phyloP scores from a whole-genome alignment of 139 green algal genomes.

The Chlamydomonas urium region DNA sequence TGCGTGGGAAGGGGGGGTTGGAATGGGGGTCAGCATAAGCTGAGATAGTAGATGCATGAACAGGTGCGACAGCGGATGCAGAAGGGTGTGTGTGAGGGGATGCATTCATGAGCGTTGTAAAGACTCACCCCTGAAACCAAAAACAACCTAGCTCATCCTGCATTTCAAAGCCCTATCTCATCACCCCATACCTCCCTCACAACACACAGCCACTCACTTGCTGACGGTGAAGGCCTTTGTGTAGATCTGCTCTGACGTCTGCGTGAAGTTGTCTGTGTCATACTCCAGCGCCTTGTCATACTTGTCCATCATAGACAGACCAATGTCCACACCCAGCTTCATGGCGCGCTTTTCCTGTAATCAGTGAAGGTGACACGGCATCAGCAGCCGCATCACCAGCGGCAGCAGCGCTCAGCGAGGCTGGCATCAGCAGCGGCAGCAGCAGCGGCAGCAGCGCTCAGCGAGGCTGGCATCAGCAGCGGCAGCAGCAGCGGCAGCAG shows the following conservation, averaged over 20 bases:
- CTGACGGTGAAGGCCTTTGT: conserved; percentile 39
- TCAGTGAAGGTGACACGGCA: not conserved
- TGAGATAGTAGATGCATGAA: not conserved
- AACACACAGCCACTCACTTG: conserved; percentile 32
- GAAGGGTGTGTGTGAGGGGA: not conserved
- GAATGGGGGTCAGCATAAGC: not conserved
- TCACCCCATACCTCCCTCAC: not conserved
- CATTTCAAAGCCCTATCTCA: not conserved
- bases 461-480: too few relatives aligned
- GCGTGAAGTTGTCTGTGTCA: conserved; percentile 31
- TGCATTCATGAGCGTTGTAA: not conserved
- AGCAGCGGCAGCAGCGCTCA: too few relatives aligned
- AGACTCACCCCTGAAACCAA: not conserved
- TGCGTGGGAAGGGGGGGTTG: not conserved
- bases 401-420: too few relatives aligned
- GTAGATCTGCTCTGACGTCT: conserved; percentile 7
- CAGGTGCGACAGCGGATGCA: too few relatives aligned
- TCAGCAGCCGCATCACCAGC: too few relatives aligned
- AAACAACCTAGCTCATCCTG: not conserved
- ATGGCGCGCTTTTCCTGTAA: conserved; percentile 47
- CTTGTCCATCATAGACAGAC: conserved; percentile 43
- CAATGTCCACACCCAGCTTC: conserved; percentile 57
- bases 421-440: too few relatives aligned
- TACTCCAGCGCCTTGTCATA: conserved; percentile 35
- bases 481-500: too few relatives aligned